Base-by-base conservation (phyloP, 2,329 filamentous ascomycete genomes). In the Hymenotorrendiella dingleyae region DNA sequence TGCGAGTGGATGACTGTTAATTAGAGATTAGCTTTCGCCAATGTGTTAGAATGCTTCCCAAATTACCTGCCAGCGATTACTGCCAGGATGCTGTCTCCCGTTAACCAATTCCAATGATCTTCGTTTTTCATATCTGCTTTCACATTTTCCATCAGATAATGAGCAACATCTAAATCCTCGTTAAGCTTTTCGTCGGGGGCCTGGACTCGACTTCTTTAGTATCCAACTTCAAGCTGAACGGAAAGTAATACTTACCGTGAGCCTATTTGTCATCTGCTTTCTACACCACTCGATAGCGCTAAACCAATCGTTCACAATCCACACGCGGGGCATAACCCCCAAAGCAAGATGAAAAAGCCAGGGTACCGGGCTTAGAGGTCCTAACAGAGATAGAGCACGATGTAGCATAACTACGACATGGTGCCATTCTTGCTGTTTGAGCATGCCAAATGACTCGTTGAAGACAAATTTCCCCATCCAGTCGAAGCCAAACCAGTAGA, bases 391-490 rank as follows among this genome's bases (percentile, higher is more conserved):
- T 11, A 38, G 21, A 20, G 27, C 41, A 24, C 27, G 16, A 19
- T 28, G 41, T 6, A 43, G 19, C 33, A 38, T 22, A 16, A 29
- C 14, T 5, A 43, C 19, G 14, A 14, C 26, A 12, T 12, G 27
- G 17, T 36, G 33, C 14, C 34, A 36, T 14, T 40, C 36, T 24
- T 38, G 14, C 6, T 26, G 14, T 19, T 41, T 29, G 11, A 42
- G 21, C 38, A 42, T 46, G 5, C 21, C 27, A 12, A 46, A 45
- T 0, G 51, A 49, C 3, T 51, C 55, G 17, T 51, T 61, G 19
- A 65, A 64, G 0, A 68, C 72, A 12, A 74, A 69, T 23, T 67
- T 61, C 0, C 68, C 69, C 19, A 75, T 72, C 1, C 72, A 68
- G 35, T 73, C 67, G 27, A 69, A 69, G 0, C 65, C 66, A 35